phyloP scores from a whole-genome alignment of 352 stramenopile species.

The Globisporangium acanthophoron region DNA sequence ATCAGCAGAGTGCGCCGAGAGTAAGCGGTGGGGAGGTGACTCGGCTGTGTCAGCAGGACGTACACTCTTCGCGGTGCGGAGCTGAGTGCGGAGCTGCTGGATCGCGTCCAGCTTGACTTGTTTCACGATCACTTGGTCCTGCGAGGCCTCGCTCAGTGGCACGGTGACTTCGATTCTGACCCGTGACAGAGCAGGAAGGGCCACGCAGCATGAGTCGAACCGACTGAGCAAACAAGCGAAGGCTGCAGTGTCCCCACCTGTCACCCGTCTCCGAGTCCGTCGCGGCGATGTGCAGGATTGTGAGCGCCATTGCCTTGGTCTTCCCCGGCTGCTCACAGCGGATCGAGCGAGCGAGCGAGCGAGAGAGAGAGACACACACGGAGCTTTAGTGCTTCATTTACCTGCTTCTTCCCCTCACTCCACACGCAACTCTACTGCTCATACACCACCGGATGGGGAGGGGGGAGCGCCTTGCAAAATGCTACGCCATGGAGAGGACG shows the following conservation, averaged over 20 bases:
- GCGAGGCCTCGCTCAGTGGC: slow-evolving; percentile 29
- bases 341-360: background rate
- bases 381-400: slow-evolving; percentile 1
- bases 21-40: too few relatives aligned
- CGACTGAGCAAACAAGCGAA: background rate
- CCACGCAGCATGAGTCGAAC: background rate
- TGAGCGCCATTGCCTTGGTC: slow-evolving; percentile 15
- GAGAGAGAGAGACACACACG: background rate
- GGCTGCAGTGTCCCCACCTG: slow-evolving; percentile 18
- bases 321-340: slow-evolving; percentile 4
- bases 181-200: background rate
- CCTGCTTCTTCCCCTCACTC: background rate
- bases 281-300: slow-evolving; percentile 30
- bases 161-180: slow-evolving; percentile 29
- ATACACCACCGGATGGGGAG: background rate
- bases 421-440: background rate
- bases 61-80: slow-evolving; percentile 16
- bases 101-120: slow-evolving; percentile 62
- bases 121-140: slow-evolving; percentile 27
- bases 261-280: slow-evolving; percentile 17
- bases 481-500: slow-evolving; percentile 15
- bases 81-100: slow-evolving; percentile 37
- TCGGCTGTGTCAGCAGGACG: background rate
- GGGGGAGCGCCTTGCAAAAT: background rate
- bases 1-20: background rate